phyloP scores from a whole-genome alignment of 495 filamentous ascomycete species.

The Rhizodiscina lignyota region DNA sequence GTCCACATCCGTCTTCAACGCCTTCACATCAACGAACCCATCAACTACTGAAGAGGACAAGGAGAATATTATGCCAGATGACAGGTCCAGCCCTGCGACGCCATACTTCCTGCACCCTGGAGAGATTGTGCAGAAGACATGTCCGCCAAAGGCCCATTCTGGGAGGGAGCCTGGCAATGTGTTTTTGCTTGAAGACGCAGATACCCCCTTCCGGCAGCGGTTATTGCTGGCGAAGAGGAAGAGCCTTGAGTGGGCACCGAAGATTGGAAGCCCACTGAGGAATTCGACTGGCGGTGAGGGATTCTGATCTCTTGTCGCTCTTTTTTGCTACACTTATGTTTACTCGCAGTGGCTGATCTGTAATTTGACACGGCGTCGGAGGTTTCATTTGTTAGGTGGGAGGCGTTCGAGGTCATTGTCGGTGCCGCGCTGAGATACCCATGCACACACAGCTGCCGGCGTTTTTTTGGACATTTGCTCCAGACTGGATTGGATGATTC shows the following conservation, averaged over 20 bases:
- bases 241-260: slow-evolving; percentile 68
- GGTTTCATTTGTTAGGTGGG: too few species aligned
- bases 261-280: slow-evolving; percentile 58
- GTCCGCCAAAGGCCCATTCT: slow-evolving; percentile 31
- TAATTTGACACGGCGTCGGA: background rate
- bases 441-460: background rate
- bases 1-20: background rate
- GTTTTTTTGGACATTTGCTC: background rate
- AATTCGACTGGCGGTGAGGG: slow-evolving; percentile 10
- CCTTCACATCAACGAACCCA: background rate
- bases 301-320: background rate
- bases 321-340: background rate
- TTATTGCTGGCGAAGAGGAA: slow-evolving; percentile 62
- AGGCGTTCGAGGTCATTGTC: too few species aligned
- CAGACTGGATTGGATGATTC: too few species aligned
- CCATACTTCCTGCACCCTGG: slow-evolving; percentile 37
- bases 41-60: too few species aligned
- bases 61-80: slow-evolving; percentile 6
- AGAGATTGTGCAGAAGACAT: slow-evolving; percentile 49
- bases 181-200: slow-evolving; percentile 21
- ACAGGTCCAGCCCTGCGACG: slow-evolving; percentile 25
- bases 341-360: background rate
- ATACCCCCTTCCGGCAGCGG: slow-evolving; percentile 33
- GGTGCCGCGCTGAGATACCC: too few species aligned
- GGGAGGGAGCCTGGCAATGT: background rate